Conservation (phyloP, 2,329 filamentous ascomycete species). For the Verticillium longisporum region DNA sequence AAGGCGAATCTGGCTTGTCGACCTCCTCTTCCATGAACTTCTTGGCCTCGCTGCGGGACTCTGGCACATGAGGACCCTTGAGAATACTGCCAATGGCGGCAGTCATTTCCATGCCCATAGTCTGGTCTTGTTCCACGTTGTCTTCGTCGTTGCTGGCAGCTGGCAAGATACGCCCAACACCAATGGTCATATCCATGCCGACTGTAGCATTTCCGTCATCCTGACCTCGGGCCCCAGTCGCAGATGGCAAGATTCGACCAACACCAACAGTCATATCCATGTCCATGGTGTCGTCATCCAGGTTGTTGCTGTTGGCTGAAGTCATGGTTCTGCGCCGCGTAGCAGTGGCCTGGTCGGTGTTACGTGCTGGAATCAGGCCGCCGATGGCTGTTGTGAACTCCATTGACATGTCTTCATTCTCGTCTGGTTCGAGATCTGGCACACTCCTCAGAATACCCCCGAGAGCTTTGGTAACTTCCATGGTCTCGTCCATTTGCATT, state of each 20-base stretch:
- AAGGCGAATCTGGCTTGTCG: conserved; percentile 37
- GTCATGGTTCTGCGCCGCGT: conserved; percentile 22
- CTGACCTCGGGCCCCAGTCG: conserved; percentile 9
- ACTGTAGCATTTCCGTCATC: conserved; percentile 25
- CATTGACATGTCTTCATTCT: conserved; percentile 71
- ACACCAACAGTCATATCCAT: conserved; percentile 54
- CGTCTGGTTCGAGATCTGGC: conserved; percentile 24
- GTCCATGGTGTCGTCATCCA: conserved; percentile 42
- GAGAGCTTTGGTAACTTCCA: conserved; percentile 79
- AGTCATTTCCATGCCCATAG: conserved; percentile 63
- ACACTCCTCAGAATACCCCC: conserved; percentile 52
- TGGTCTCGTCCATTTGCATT: conserved; percentile 55
- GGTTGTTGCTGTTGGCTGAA: conserved; percentile 32
- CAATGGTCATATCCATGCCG: conserved; percentile 57
- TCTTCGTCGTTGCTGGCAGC: conserved; percentile 17
- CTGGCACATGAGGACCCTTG: conserved; percentile 25
- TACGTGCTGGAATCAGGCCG: conserved; percentile 34
- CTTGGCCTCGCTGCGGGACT: conserved; percentile 41
- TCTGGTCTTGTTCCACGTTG: conserved; percentile 29
- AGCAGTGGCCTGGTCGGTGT: conserved; percentile 4
- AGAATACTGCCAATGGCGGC: conserved; percentile 57
- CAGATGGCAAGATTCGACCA: conserved; percentile 30
- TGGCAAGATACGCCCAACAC: conserved; percentile 47
- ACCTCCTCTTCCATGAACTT: conserved; percentile 53
- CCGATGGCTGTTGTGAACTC: conserved; percentile 65